These are phyloP conservation scores for Elsinoe australis DNA, from an alignment of 2,329 filamentous ascomycete species.

Conservation along the genomic window DNA sequence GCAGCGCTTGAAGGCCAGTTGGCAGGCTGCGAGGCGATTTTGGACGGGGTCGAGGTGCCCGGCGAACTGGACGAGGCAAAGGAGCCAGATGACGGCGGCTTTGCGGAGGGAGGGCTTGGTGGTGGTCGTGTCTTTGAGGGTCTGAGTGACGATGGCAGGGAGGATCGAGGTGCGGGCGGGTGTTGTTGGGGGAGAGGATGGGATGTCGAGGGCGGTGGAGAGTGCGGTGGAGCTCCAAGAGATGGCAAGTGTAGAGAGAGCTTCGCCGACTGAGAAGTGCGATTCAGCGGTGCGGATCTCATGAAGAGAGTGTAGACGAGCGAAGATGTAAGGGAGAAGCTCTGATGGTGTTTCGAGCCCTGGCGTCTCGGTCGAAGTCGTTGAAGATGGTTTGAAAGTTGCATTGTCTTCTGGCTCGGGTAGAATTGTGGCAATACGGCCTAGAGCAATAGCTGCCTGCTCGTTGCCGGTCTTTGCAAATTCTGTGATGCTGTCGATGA, in stretches of 20 bases:
- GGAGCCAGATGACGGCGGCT: slow-evolving; percentile 89
- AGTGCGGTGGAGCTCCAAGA: slow-evolving; percentile 81
- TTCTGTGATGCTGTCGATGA: slow-evolving; percentile 56
- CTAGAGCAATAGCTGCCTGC: slow-evolving; percentile 71
- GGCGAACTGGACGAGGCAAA: slow-evolving; percentile 85
- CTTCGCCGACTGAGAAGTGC: slow-evolving; percentile 86
- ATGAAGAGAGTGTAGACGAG: slow-evolving; percentile 66
- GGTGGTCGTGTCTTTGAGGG: slow-evolving; percentile 68
- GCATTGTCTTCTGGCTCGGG: slow-evolving; percentile 36
- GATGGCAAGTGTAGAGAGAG: slow-evolving; percentile 66
- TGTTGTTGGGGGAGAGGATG: slow-evolving; percentile 44
- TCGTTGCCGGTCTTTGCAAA: slow-evolving; percentile 76
- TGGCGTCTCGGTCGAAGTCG: not conserved
- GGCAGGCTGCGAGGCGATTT: slow-evolving; percentile 64
- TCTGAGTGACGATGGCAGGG: slow-evolving; percentile 57
- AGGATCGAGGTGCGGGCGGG: slow-evolving; percentile 37
- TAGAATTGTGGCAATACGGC: slow-evolving; percentile 62
- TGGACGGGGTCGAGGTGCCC: slow-evolving; percentile 71
- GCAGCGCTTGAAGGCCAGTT: slow-evolving; percentile 79
- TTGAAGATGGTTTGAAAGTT: not conserved
- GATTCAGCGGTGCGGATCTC: slow-evolving; percentile 80
- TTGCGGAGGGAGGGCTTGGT: slow-evolving; percentile 86
- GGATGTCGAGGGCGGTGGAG: slow-evolving; percentile 66
- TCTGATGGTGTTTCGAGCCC: slow-evolving; percentile 27
- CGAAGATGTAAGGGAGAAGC: slow-evolving; percentile 50